Conservation (phyloP, 495 filamentous ascomycete genomes). For the Rostrohypoxylon terebratum region DNA sequence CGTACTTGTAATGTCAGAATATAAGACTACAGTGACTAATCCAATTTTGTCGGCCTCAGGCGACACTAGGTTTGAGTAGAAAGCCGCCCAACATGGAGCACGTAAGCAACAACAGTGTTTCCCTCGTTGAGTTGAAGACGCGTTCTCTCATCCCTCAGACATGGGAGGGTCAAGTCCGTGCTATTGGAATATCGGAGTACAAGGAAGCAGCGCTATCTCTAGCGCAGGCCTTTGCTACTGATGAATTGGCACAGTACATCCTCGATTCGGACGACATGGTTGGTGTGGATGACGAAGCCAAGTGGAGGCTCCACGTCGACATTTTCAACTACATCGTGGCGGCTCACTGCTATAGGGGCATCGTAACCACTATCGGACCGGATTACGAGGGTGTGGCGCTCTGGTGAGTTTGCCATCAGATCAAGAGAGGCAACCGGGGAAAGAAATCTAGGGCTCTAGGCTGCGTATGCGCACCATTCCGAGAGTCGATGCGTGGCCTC, state of each 20-base stretch:
- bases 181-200: slow-evolving; percentile 69
- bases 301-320: slow-evolving; percentile 78
- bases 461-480: slow-evolving; percentile 26
- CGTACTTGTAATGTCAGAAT: background rate
- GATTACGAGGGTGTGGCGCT: slow-evolving; percentile 81
- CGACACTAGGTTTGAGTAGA: slow-evolving; percentile 39
- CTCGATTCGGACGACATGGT: slow-evolving; percentile 73
- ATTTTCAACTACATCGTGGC: slow-evolving; percentile 80
- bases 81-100: slow-evolving; percentile 53
- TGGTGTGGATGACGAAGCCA: slow-evolving; percentile 68
- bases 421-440: slow-evolving; percentile 34
- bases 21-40: slow-evolving; percentile 30
- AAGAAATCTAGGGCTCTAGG: slow-evolving; percentile 33
- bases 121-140: slow-evolving; percentile 57
- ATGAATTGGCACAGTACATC: slow-evolving; percentile 79
- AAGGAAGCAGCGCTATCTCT: slow-evolving; percentile 74
- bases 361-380: slow-evolving; percentile 77
- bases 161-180: slow-evolving; percentile 66
- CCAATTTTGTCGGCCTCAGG: slow-evolving; percentile 3
- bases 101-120: slow-evolving; percentile 52
- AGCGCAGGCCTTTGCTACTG: slow-evolving; percentile 79
- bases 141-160: slow-evolving; percentile 61
- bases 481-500: slow-evolving; percentile 26
- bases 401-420: slow-evolving; percentile 68
- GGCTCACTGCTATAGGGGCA: slow-evolving; percentile 75